Percentiles rank a stretch among this genome's conserved stretches.
Evolutionary conservation across 164 flowering plant genomes (phyloP).

Genomic region (Tetracentron sinense): DNA sequence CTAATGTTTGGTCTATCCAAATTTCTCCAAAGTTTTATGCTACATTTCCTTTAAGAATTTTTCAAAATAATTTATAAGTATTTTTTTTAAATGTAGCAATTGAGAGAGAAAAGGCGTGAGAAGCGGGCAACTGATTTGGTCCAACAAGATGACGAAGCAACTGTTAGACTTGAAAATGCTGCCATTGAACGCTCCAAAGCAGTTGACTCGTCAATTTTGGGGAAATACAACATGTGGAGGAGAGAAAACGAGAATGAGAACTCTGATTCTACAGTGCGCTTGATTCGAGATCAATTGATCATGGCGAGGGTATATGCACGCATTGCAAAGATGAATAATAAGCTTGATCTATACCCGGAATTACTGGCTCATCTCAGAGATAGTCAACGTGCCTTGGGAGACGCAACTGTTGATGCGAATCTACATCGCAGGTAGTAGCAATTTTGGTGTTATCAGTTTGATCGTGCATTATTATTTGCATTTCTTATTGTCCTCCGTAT

Average conservation of each 20-base stretch:
- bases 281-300: conserved; percentile 90
- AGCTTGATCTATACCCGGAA: conserved; percentile 55
- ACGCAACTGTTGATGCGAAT: conserved; percentile 77
- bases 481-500: conserved; percentile 6
- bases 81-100: conserved; percentile 38
- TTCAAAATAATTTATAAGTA: not conserved
- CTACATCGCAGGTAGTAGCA: conserved; percentile 57
- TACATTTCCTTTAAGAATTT: not conserved
- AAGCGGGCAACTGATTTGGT: conserved; percentile 72
- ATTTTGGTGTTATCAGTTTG: conserved; percentile 3
- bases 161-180: conserved; percentile 82
- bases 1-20: not conserved
- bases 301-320: conserved; percentile 91
- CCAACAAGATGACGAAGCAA: conserved; percentile 67
- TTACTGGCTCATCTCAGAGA: conserved; percentile 70
- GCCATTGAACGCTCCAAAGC: conserved; percentile 93
- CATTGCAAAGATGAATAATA: conserved; percentile 80
- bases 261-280: conserved; percentile 78
- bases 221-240: conserved; percentile 96
- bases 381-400: conserved; percentile 86
- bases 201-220: conserved; percentile 89
- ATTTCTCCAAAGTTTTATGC: not conserved
- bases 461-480: not conserved
- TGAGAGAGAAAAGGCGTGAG: conserved; percentile 79
- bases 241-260: conserved; percentile 89